phyloP scores from a whole-genome alignment of 495 filamentous ascomycete genomes.

The Xylaria acuta region DNA sequence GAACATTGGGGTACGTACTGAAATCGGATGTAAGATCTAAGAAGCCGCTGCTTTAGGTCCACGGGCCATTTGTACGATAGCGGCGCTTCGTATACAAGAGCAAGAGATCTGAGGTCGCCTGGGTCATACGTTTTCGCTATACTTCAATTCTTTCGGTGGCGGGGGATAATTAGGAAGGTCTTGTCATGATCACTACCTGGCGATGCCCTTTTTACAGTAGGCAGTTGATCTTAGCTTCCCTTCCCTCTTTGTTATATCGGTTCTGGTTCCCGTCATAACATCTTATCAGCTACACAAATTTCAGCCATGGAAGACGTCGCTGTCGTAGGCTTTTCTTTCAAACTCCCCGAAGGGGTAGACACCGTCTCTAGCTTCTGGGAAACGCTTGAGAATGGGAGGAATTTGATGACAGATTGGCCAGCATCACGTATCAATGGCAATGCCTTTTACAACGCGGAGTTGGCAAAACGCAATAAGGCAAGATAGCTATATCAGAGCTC shows the following conservation, averaged over 20 bases:
- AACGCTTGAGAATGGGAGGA: conserved; percentile 39
- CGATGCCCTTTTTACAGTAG: not conserved
- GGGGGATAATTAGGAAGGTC: not conserved
- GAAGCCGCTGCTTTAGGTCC: not conserved
- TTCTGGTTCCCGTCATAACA: not conserved
- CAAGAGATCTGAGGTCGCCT: not conserved
- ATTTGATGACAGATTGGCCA: conserved; percentile 46
- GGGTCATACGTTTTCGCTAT: not conserved
- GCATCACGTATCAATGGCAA: conserved; percentile 36
- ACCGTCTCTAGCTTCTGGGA: conserved; percentile 45
- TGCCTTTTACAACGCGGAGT: conserved; percentile 9
- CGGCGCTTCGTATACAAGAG: not conserved
- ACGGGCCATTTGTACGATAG: not conserved
- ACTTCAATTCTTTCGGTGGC: not conserved
- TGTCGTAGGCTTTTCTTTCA: conserved; percentile 48
- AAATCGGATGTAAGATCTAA: not conserved
- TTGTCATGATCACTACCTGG: not conserved
- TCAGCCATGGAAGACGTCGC: conserved; percentile 35
- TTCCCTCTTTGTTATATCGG: conserved; percentile 12
- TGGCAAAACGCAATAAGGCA: conserved; percentile 11
- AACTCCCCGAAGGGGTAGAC: conserved; percentile 43
- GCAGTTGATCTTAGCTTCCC: conserved; percentile 19
- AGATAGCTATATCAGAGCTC: not conserved
- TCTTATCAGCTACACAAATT: not conserved
- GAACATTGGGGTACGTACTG: conserved; percentile 3